Conservation (phyloP, 169 alveolate genomes). For the Amoebophrya sp. region DNA sequence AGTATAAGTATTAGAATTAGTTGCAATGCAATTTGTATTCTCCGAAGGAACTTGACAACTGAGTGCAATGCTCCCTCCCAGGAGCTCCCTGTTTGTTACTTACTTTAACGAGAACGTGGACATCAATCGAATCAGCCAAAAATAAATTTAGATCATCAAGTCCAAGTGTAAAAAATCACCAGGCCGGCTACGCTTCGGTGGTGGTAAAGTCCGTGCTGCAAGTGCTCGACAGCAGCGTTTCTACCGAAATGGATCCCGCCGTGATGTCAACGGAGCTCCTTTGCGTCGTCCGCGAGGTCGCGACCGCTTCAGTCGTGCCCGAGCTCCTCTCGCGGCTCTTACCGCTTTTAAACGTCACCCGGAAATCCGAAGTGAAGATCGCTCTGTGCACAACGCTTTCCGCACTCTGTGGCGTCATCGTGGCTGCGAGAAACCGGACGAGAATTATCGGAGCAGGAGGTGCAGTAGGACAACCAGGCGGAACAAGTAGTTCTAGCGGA, state of each 20-base stretch:
- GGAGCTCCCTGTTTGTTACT: too few species aligned
- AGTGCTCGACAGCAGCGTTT: background rate
- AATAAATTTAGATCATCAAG: too few species aligned
- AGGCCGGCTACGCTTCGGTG: background rate
- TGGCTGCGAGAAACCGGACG: too few species aligned
- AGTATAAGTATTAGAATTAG: too few species aligned
- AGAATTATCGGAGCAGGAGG: too few species aligned
- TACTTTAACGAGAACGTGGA: too few species aligned
- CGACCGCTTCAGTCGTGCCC: background rate
- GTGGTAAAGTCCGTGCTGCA: background rate
- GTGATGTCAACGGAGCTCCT: background rate
- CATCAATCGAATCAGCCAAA: too few species aligned
- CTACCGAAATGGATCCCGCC: background rate
- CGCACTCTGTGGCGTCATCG: background rate
- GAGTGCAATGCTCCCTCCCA: too few species aligned
- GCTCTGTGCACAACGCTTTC: background rate
- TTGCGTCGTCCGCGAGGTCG: background rate
- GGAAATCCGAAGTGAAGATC: background rate
- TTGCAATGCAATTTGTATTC: too few species aligned
- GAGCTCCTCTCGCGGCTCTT: background rate
- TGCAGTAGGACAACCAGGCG: background rate
- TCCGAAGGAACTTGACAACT: too few species aligned
- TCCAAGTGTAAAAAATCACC: background rate
- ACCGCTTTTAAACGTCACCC: background rate
- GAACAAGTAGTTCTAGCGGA: background rate